Percentiles rank a stretch among this genome's conserved stretches.
These are phyloP conservation scores for Fraxinus floribunda DNA, from an alignment of 305 asterid species.

Conservation along the genomic window DNA sequence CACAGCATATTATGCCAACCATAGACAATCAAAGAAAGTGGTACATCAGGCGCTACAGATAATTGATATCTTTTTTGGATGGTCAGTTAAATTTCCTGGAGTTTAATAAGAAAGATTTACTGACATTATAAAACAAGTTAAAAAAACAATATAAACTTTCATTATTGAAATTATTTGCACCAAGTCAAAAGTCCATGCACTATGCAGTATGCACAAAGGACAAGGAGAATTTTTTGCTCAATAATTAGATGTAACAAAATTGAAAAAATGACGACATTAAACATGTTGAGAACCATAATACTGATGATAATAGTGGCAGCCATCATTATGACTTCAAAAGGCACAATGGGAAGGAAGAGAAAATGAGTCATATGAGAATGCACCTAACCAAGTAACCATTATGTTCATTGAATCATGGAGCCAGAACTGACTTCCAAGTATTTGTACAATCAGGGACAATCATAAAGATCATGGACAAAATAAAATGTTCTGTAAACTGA, in stretches of 20 bases:
- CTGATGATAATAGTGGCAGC: slow-evolving; percentile 4
- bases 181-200: neutral
- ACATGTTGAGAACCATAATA: neutral
- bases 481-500: slow-evolving; percentile 9
- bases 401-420: neutral
- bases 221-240: slow-evolving; percentile 4
- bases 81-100: neutral
- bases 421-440: neutral
- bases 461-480: slow-evolving; percentile 19
- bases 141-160: neutral
- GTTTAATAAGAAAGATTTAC: neutral
- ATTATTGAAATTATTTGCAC: neutral
- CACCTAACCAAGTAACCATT: neutral
- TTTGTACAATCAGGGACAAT: neutral
- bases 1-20: slow-evolving; percentile 2
- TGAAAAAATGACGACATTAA: neutral
- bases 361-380: slow-evolving; percentile 16
- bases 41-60: neutral
- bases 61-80: neutral
- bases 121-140: slow-evolving; percentile 3
- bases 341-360: slow-evolving; percentile 4
- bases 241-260: slow-evolving; percentile 12
- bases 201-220: neutral
- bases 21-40: slow-evolving; percentile 7
- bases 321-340: neutral